A percentile compares a stretch with the other conserved stretches of the same genome.
phyloP scores from a whole-genome alignment of 768 basidiomycete species.

The Naganishia vaughanmartiniae region DNA sequence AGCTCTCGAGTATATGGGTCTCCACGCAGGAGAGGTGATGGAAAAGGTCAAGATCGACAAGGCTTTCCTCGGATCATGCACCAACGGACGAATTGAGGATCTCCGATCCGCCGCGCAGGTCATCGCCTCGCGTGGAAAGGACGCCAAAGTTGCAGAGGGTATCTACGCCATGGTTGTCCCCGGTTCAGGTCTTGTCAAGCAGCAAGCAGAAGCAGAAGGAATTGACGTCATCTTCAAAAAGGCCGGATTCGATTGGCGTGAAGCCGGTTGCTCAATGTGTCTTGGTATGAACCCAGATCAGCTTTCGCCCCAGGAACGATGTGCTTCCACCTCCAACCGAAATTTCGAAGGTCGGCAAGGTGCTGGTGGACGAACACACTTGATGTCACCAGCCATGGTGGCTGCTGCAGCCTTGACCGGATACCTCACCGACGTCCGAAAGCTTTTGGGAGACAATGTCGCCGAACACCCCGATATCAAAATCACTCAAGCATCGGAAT shows the following conservation, averaged over 20 bases:
- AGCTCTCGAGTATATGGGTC: slow-evolving; percentile 81
- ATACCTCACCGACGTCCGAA: slow-evolving; percentile 78
- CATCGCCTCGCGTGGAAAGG: slow-evolving; percentile 66
- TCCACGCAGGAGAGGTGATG: slow-evolving; percentile 72
- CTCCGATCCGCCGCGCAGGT: slow-evolving; percentile 79
- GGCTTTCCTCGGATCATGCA: slow-evolving; percentile 91
- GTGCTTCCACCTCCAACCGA: slow-evolving; percentile 87
- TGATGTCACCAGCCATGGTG: slow-evolving; percentile 88
- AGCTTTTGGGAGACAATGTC: slow-evolving; percentile 61
- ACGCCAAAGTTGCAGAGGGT: slow-evolving; percentile 68
- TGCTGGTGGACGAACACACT: slow-evolving; percentile 81
- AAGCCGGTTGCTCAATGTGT: slow-evolving; percentile 95
- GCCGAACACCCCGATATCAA: slow-evolving; percentile 61
- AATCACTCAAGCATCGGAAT: slow-evolving; percentile 67
- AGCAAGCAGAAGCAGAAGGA: slow-evolving; percentile 86
- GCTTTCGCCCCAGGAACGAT: slow-evolving; percentile 72
- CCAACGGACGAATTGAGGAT: slow-evolving; percentile 90
- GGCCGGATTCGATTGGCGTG: slow-evolving; percentile 91
- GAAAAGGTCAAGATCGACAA: slow-evolving; percentile 78
- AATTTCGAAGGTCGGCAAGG: slow-evolving; percentile 90
- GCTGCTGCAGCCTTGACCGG: slow-evolving; percentile 85
- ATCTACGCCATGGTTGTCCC: slow-evolving; percentile 89
- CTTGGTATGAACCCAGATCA: slow-evolving; percentile 95
- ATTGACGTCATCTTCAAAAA: slow-evolving; percentile 80
- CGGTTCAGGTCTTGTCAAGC: slow-evolving; percentile 83